Evolutionary conservation across 495 filamentous ascomycete species (phyloP), one percentile per base, ranked within the genome.

Genomic region (Podospora bellae-mahoneyi): DNA sequence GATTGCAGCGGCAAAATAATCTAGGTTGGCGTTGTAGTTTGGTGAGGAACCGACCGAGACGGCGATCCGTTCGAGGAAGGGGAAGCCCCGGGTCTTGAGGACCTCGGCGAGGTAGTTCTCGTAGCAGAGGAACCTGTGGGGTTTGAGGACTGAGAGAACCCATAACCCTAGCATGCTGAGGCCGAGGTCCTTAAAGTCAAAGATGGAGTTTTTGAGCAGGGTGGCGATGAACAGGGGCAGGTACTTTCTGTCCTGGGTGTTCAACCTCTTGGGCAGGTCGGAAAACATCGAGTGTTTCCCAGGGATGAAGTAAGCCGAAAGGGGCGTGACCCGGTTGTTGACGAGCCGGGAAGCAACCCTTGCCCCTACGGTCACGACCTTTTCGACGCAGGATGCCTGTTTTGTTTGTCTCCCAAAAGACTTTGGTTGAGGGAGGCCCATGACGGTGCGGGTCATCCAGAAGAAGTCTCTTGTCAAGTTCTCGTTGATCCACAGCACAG

Each of bases 91-190:
- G 5, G 67, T 69, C 60, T 79, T 75, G 27, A 83, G 71, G 2
- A 74, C 69, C n/a, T 77, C 70, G 32, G 77, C 81, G 1, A 84
- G 73, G 30, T 75, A 76, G 61, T 80, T 82, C 66, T 84, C 82
- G 60, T 78, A 82, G 13, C 71, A 71, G 10, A 82, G 60, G 34
- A 74, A 73, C 48, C 69, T 66, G 20, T 23, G 60, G 6, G 82
- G 82, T 71, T 80, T 82, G 30, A 75, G 69, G 15, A 84, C 74
- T 30, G 77, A 76, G 7, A 76, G 65, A 27, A 82, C 60, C 72
- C 81, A 80, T 6, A 84, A 67, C 10, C 77, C 78, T 3, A 79
- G 66, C 7, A 78, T 65, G 15, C 71, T 75, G 16, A 71, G 68
- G 7, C 74, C 78, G 34, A 82, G 39, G 55, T 82, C 78, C 68